A percentile compares a stretch with the other conserved stretches of the same genome.
phyloP scores from a whole-genome alignment of 2,329 filamentous ascomycete genomes.

The Pseudomassariella vexata region DNA sequence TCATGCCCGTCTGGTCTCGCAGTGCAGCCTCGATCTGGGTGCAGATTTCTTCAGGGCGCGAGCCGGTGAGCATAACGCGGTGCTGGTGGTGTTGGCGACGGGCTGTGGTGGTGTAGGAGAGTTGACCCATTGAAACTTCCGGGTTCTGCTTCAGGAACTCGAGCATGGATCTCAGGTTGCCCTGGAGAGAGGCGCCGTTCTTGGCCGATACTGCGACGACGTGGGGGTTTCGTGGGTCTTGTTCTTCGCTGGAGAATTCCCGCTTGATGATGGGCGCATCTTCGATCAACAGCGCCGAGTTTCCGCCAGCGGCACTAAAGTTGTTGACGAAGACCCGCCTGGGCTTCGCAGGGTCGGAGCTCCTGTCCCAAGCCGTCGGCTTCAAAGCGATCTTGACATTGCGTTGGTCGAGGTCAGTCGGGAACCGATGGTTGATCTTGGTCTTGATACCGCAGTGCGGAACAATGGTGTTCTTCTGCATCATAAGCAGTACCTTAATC shows the following conservation, averaged over 20 bases:
- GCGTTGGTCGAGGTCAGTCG: conserved; percentile 32
- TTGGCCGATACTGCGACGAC: conserved; percentile 49
- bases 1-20: conserved; percentile 33
- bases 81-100: conserved; percentile 51
- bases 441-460: conserved; percentile 43
- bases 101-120: conserved; percentile 62
- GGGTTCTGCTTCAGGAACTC: conserved; percentile 42
- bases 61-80: conserved; percentile 37
- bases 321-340: conserved; percentile 40
- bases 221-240: conserved; percentile 44
- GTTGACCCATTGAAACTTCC: conserved; percentile 40
- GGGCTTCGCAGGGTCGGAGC: conserved; percentile 8
- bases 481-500: conserved; percentile 17
- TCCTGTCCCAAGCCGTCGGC: conserved; percentile 26
- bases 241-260: not conserved
- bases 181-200: conserved; percentile 41
- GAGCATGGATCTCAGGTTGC: conserved; percentile 47
- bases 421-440: conserved; percentile 36
- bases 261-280: conserved; percentile 9
- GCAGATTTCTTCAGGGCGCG: conserved; percentile 28
- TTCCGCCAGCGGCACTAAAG: conserved; percentile 48
- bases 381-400: conserved; percentile 32
- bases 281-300: conserved; percentile 23
- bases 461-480: conserved; percentile 28
- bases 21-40: conserved; percentile 27